These are phyloP conservation scores for Candida odintsovae DNA, from an alignment of 805 yeast genomes.

Conservation along the genomic window DNA sequence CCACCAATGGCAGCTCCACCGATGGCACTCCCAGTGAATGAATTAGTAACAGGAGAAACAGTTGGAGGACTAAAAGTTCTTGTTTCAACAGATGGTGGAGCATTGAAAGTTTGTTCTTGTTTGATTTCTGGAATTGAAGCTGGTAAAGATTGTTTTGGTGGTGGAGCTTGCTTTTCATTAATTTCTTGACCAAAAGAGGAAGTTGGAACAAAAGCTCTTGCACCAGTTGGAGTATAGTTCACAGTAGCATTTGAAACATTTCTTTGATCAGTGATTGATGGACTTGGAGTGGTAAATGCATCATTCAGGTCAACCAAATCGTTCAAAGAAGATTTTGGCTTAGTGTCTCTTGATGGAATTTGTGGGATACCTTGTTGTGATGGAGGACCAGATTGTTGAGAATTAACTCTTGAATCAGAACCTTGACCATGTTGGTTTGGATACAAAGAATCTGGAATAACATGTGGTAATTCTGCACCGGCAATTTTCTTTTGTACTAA, in stretches of 20 bases:
- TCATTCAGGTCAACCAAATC: slow-evolving; percentile 60
- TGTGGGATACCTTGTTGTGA: slow-evolving; percentile 17
- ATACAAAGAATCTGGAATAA: slow-evolving; percentile 63
- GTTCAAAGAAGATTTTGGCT: slow-evolving; percentile 50
- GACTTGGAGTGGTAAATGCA: slow-evolving; percentile 41
- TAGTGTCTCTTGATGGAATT: slow-evolving; percentile 33
- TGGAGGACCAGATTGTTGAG: slow-evolving; percentile 12
- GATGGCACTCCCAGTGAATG: background rate
- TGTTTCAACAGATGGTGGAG: slow-evolving; percentile 3
- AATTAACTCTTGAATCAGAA: slow-evolving; percentile 10
- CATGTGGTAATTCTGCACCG: slow-evolving; percentile 73
- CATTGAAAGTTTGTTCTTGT: slow-evolving; percentile 3
- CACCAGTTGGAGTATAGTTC: slow-evolving; percentile 25
- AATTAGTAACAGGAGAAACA: background rate
- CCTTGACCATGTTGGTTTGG: slow-evolving; percentile 17
- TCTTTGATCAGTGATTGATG: slow-evolving; percentile 18
- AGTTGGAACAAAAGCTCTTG: slow-evolving; percentile 64
- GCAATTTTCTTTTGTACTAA: slow-evolving; percentile 79
- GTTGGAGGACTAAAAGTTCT: background rate
- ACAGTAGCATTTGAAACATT: slow-evolving; percentile 22
- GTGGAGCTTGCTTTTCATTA: slow-evolving; percentile 25
- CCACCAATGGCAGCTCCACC: background rate
- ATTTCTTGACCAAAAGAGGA: slow-evolving; percentile 82
- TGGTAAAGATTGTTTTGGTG: slow-evolving; percentile 12
- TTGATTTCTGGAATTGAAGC: slow-evolving; percentile 16